phyloP scores from a whole-genome alignment of 495 filamentous ascomycete species.

The Talaromyces thailandensis region DNA sequence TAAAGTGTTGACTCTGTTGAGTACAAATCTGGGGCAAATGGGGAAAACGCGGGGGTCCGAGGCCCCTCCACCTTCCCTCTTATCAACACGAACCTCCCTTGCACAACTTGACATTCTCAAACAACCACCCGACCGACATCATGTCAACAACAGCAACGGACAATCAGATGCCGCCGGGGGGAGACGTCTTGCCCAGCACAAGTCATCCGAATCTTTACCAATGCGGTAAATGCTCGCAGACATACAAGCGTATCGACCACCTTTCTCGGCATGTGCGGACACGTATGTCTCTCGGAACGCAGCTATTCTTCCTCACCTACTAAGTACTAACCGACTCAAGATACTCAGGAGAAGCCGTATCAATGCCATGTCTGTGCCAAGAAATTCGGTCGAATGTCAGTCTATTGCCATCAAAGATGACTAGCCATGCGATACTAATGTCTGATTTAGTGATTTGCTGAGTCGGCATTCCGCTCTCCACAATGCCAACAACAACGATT shows the following conservation, averaged over 20 bases:
- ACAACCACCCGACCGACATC: background rate
- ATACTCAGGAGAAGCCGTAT: conserved; percentile 49
- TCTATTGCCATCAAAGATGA: background rate
- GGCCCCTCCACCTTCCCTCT: background rate
- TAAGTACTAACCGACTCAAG: conserved; percentile 9
- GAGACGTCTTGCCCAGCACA: background rate
- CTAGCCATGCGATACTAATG: background rate
- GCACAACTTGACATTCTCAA: background rate
- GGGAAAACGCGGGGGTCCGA: background rate
- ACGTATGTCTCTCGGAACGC: conserved; percentile 15
- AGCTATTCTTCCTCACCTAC: background rate
- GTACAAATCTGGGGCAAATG: background rate
- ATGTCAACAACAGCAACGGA: background rate
- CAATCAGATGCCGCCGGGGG: background rate
- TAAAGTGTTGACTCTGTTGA: background rate
- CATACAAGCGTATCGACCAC: conserved; percentile 48
- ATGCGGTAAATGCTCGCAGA: conserved; percentile 44
- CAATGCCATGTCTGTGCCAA: conserved; percentile 40
- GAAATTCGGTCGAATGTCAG: conserved; percentile 42
- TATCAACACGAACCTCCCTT: background rate
- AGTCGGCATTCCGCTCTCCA: conserved; percentile 48
- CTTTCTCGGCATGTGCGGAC: conserved; percentile 48
- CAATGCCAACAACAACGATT: conserved; percentile 24
- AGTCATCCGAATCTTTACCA: conserved; percentile 16
- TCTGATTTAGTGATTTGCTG: conserved; percentile 31